Conservation (phyloP, 2,329 filamentous ascomycete genomes). For the Verticillium albo-atrum region DNA sequence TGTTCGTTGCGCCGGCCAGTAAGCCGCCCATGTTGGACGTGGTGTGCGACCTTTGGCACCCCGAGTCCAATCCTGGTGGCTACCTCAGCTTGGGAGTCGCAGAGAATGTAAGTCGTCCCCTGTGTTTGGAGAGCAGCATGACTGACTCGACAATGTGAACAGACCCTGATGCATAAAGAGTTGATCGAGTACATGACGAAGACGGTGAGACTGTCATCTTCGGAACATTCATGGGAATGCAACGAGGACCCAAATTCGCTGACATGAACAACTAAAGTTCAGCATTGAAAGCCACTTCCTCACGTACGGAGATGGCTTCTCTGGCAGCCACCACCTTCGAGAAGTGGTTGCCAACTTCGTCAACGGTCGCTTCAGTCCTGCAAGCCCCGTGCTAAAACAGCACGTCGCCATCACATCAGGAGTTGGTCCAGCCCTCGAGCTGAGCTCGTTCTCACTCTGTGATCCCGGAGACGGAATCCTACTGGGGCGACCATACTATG, state of each 20-base stretch:
- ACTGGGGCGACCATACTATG: conserved; percentile 39
- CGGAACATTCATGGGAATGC: not conserved
- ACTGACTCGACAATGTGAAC: not conserved
- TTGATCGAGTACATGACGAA: conserved; percentile 19
- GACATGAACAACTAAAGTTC: conserved; percentile 11
- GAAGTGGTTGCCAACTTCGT: not conserved
- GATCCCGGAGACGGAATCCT: not conserved
- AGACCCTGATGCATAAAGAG: conserved; percentile 26
- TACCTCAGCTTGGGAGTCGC: conserved; percentile 47
- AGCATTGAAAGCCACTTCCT: conserved; percentile 32
- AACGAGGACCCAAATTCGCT: too few species aligned
- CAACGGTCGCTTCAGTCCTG: not conserved
- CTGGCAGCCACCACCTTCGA: not conserved
- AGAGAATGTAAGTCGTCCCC: conserved; percentile 33
- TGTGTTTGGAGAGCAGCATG: not conserved
- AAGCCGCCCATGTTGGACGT: conserved; percentile 24
- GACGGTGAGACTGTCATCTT: not conserved
- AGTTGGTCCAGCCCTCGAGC: not conserved
- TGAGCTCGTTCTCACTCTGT: not conserved
- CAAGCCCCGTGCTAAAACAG: not conserved
- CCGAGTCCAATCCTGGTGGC: conserved; percentile 33
- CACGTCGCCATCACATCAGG: conserved; percentile 1
- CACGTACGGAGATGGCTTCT: conserved; percentile 1
- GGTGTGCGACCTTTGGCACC: conserved; percentile 37
- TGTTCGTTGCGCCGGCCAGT: not conserved